phyloP scores from a whole-genome alignment of 2,329 filamentous ascomycete species.

The Colletotrichum lindemuthianum region DNA sequence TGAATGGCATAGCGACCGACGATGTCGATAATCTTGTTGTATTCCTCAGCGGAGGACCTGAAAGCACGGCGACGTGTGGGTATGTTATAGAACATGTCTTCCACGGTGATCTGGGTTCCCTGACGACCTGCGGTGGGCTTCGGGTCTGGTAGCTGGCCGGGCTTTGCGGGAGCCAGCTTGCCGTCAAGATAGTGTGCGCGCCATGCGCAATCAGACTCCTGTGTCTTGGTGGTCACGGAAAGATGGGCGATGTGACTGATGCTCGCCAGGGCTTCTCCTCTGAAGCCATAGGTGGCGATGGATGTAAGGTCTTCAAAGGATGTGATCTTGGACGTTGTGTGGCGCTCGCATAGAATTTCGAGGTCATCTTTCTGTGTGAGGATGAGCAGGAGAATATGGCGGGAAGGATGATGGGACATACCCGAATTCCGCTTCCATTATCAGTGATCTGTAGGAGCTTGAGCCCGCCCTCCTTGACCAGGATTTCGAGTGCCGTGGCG shows the following conservation, averaged over 20 bases:
- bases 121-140: conserved; percentile 87
- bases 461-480: conserved; percentile 94
- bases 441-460: conserved; percentile 97
- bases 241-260: conserved; percentile 99
- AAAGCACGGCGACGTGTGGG: conserved; percentile 90
- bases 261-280: conserved; percentile 93
- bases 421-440: conserved; percentile 95
- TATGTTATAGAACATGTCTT: conserved; percentile 97
- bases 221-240: conserved; percentile 92
- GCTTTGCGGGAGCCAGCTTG: conserved; percentile 82
- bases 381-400: conserved; percentile 17
- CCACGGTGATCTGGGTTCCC: conserved; percentile 95
- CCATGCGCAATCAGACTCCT: conserved; percentile 88
- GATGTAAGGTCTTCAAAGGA: conserved; percentile 90
- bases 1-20: conserved; percentile 94
- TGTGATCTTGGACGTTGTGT: conserved; percentile 96
- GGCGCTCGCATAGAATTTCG: conserved; percentile 91
- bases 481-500: conserved; percentile 86
- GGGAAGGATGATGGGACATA: conserved; percentile 47
- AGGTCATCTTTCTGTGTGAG: conserved; percentile 82
- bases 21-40: conserved; percentile 96
- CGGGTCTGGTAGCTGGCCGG: conserved; percentile 86
- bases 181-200: conserved; percentile 88
- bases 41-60: conserved; percentile 91
- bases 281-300: conserved; percentile 97